A percentile compares a stretch with the other conserved stretches of the same genome.
Evolutionary conservation across 2,329 filamentous ascomycete genomes (phyloP).

Genomic region (Myriosclerotinia duriaeana): DNA sequence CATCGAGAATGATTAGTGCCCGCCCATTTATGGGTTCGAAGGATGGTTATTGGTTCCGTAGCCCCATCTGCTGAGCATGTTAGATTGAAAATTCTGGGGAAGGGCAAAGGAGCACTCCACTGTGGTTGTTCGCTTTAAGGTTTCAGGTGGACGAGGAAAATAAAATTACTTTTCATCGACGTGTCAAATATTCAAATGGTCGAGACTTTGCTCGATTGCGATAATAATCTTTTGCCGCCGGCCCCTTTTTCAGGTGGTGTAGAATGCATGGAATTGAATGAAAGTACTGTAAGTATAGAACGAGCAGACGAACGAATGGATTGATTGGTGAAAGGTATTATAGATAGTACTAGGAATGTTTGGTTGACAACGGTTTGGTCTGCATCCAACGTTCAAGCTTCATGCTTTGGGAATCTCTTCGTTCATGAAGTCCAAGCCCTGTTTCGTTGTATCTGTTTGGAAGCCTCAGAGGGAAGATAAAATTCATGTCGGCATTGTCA

Average conservation of each 20-base stretch:
- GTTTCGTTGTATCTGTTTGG: background rate
- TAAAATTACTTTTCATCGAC: conserved; percentile 11
- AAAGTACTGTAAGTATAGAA: background rate
- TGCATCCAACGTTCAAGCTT: background rate
- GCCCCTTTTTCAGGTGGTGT: background rate
- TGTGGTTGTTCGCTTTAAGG: background rate
- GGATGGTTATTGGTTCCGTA: background rate
- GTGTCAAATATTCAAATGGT: conserved; percentile 10
- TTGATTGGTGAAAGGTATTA: background rate
- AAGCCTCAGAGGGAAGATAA: background rate
- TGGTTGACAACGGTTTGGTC: background rate
- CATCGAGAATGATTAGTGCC: background rate
- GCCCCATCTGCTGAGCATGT: background rate
- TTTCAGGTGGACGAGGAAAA: background rate
- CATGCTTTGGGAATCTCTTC: background rate
- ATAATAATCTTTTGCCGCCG: conserved; percentile 5
- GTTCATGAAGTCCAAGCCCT: background rate
- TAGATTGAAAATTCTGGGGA: conserved; percentile 1
- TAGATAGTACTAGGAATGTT: background rate
- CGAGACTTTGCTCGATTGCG: conserved; percentile 11
- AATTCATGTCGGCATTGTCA: background rate
- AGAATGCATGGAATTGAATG: background rate
- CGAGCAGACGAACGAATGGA: background rate
- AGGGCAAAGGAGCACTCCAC: background rate
- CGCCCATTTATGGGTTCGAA: background rate